Base-by-base conservation (phyloP, 331 rosid species). In the Dryas integrifolia region DNA sequence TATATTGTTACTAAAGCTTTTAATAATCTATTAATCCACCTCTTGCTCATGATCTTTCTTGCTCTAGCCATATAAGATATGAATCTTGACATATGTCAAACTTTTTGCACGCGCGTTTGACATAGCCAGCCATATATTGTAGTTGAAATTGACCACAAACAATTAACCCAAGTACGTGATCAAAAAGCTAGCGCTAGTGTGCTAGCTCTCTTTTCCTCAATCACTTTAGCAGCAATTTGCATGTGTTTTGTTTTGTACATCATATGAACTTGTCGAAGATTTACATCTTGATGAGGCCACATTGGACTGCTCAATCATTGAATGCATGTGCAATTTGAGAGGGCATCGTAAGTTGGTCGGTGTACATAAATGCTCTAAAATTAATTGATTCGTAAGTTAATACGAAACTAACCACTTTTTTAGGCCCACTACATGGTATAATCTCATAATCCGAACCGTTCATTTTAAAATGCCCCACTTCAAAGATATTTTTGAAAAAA, bases 41-140 rank as follows among this genome's bases (percentile, higher is more conserved):
- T 30, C 40, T 21, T 0, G 24, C 24, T 65, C 35, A 4, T 44
- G 45, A 67, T 67, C 40, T 26, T 44, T 46, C 58, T 46, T 67
- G 58, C 11, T 14, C 14, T 67, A 26, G 59, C 16, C 49, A 68
- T 51, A 38, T 38, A 16, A 51, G 49, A 50, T 38, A 38, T 21
- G 21, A 2, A 46, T 67, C 46, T 48, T 67, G 72, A 67, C 48
- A 30, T 39, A 68, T 38, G 11, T 14, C 61, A 51, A 68, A 51
- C 61, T 51, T 68, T 68, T 14, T 51, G 49, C 49, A 51, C n/a
- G 61, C 48, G 59, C 13, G 49, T 30, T 67, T 67, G 58, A 9
- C 58, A 67, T 13, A 14, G 72, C 14, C 26, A 50, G 43, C 16
- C 16, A 51, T 30, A 30, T 30, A 30, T 43, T 68, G 39, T 16